A percentile compares a stretch with the other conserved stretches of the same genome.
Conservation (phyloP, 2,329 filamentous ascomycete genomes). For the Phyllosticta citrichinensis region DNA sequence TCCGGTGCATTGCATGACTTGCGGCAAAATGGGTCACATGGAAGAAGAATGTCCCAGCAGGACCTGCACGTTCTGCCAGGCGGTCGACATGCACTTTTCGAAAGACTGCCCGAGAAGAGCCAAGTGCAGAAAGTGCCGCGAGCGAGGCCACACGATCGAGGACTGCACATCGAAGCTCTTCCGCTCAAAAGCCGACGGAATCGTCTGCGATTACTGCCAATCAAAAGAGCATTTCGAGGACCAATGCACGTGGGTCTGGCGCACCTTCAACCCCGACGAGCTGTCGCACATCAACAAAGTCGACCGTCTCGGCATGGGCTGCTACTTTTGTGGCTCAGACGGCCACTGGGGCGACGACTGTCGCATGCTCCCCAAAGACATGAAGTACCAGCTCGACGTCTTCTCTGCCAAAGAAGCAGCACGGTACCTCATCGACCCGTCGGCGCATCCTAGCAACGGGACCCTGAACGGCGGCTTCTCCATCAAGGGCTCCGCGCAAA, state of each 20-base stretch:
- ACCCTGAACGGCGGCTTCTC: constrained; percentile 7
- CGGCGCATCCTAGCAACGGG: neutral
- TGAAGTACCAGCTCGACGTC: neutral
- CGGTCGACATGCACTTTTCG: constrained; percentile 36
- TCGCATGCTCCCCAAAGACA: neutral
- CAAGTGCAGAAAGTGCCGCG: constrained; percentile 51
- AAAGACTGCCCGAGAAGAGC: constrained; percentile 42
- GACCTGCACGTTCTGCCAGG: constrained; percentile 34
- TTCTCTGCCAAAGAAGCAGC: constrained; percentile 12
- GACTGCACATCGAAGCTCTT: constrained; percentile 49
- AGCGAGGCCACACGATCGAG: constrained; percentile 47
- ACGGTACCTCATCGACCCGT: constrained; percentile 9
- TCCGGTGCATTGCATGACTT: constrained; percentile 31
- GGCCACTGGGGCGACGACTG: constrained; percentile 52
- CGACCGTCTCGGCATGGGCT: constrained; percentile 40
- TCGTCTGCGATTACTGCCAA: constrained; percentile 52
- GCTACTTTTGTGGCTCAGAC: constrained; percentile 45
- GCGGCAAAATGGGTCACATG: constrained; percentile 34
- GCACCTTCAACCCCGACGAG: constrained; percentile 38
- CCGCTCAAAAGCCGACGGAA: constrained; percentile 42
- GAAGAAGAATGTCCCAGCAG: constrained; percentile 33
- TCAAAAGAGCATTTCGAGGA: constrained; percentile 48
- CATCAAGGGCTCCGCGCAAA: constrained; percentile 12
- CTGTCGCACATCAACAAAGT: constrained; percentile 35
- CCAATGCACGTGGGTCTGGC: constrained; percentile 52